phyloP scores from a whole-genome alignment of 2,329 filamentous ascomycete genomes.

The Cladorrhinum sp. region DNA sequence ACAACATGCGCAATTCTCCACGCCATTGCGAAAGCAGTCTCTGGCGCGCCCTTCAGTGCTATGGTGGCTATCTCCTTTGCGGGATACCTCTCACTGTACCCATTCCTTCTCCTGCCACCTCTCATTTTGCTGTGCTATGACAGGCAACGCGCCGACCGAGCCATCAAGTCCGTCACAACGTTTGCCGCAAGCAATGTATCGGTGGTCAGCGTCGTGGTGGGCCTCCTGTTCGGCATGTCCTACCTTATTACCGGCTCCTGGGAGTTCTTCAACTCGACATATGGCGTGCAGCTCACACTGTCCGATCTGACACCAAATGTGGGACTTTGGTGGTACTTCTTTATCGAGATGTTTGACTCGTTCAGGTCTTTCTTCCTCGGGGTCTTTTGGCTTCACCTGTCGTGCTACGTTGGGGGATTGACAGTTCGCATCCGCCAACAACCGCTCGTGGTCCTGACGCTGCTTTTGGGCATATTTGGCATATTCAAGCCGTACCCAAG shows the following conservation, averaged over 20 bases:
- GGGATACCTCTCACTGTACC: constrained; percentile 89
- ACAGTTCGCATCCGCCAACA: constrained; percentile 80
- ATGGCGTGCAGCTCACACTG: constrained; percentile 86
- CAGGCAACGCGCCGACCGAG: constrained; percentile 43
- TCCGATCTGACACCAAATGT: constrained; percentile 93
- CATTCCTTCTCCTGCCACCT: constrained; percentile 79
- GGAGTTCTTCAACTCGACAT: constrained; percentile 85
- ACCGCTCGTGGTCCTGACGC: constrained; percentile 78
- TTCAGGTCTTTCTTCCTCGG: constrained; percentile 96
- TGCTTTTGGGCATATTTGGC: constrained; percentile 84
- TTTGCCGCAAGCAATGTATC: constrained; percentile 57
- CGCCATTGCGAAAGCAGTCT: constrained; percentile 75
- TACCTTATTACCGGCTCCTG: constrained; percentile 74
- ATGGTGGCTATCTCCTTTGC: constrained; percentile 85
- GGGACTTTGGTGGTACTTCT: constrained; percentile 99
- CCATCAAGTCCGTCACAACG: constrained; percentile 34
- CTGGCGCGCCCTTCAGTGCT: constrained; percentile 68
- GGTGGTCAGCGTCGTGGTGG: constrained; percentile 54
- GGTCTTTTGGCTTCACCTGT: constrained; percentile 95
- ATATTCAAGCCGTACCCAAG: constrained; percentile 98
- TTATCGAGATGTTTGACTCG: constrained; percentile 98
- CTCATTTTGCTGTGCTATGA: constrained; percentile 79
- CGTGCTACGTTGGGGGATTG: constrained; percentile 83
- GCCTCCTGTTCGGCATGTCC: constrained; percentile 66
- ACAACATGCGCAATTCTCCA: constrained; percentile 84